A percentile compares a stretch with the other conserved stretches of the same genome.
Evolutionary conservation across 371 early-diverging fungal genomes (phyloP).

Genomic region (Fennellomyces sp.): DNA sequence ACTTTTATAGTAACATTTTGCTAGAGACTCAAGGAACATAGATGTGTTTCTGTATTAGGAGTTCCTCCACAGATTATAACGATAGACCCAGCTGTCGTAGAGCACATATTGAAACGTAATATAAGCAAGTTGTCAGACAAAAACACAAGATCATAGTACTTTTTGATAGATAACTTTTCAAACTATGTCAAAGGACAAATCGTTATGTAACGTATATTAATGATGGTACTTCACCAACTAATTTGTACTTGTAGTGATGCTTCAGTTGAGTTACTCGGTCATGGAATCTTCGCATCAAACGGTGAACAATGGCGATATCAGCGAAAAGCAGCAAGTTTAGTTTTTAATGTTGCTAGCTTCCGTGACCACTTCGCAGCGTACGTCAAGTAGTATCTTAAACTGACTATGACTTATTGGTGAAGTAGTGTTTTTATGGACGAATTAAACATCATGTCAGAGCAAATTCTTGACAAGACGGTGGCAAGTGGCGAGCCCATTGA

Average conservation of each 20-base stretch:
- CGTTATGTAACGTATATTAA: too few relatives aligned
- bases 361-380: slow-evolving; percentile 52
- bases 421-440: slow-evolving; percentile 46
- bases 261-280: slow-evolving; percentile 36
- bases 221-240: too few relatives aligned
- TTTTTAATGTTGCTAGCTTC: slow-evolving; percentile 70
- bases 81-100: too few relatives aligned
- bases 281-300: slow-evolving; percentile 70
- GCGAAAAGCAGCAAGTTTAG: slow-evolving; percentile 60
- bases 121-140: too few relatives aligned
- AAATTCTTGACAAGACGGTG: slow-evolving; percentile 37
- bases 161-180: too few relatives aligned
- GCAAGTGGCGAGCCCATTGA: slow-evolving; percentile 43
- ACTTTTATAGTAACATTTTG: neutral
- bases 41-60: too few relatives aligned
- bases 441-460: slow-evolving; percentile 20
- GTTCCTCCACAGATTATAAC: too few relatives aligned
- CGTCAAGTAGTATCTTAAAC: neutral
- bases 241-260: too few relatives aligned
- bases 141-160: too few relatives aligned
- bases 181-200: too few relatives aligned
- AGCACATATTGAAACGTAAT: too few relatives aligned
- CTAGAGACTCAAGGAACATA: slow-evolving; percentile 2
- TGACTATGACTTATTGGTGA: too few relatives aligned
- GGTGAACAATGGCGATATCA: slow-evolving; percentile 63